A percentile compares a stretch with the other conserved stretches of the same genome.
These are phyloP conservation scores for Blastomyces parvus DNA, from an alignment of 2,329 filamentous ascomycete species.

Conservation along the genomic window DNA sequence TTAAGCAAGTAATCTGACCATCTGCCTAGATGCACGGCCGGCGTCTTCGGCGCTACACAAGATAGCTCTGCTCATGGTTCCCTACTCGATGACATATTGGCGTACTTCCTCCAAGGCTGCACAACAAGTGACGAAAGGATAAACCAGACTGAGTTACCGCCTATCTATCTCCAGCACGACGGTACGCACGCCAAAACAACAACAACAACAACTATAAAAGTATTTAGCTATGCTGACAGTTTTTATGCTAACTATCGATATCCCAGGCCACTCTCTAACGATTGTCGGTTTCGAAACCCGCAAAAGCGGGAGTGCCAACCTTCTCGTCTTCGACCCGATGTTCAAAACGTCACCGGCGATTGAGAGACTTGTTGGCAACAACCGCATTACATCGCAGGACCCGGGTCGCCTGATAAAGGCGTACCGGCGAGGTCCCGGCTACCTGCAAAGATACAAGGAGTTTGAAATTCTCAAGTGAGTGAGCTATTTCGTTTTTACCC, in stretches of 20 bases:
- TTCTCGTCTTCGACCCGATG: conserved; percentile 84
- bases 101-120: conserved; percentile 58
- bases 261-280: conserved; percentile 71
- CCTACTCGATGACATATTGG: conserved; percentile 59
- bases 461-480: conserved; percentile 77
- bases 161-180: conserved; percentile 82
- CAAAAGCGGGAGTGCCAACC: conserved; percentile 52
- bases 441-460: conserved; percentile 60
- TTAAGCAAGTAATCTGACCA: background rate
- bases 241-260: background rate
- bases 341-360: conserved; percentile 60
- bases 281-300: conserved; percentile 74
- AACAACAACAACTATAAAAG: background rate
- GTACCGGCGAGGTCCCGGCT: conserved; percentile 61
- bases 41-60: conserved; percentile 45
- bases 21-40: conserved; percentile 47
- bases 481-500: background rate
- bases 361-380: conserved; percentile 45
- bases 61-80: conserved; percentile 42
- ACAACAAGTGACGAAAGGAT: conserved; percentile 49
- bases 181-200: conserved; percentile 35
- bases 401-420: conserved; percentile 53
- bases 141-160: conserved; percentile 61
- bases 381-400: conserved; percentile 31
- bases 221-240: too few species aligned